Evolutionary conservation across 306 rosid genomes (phyloP).

Genomic region (Lagenaria siceraria): DNA sequence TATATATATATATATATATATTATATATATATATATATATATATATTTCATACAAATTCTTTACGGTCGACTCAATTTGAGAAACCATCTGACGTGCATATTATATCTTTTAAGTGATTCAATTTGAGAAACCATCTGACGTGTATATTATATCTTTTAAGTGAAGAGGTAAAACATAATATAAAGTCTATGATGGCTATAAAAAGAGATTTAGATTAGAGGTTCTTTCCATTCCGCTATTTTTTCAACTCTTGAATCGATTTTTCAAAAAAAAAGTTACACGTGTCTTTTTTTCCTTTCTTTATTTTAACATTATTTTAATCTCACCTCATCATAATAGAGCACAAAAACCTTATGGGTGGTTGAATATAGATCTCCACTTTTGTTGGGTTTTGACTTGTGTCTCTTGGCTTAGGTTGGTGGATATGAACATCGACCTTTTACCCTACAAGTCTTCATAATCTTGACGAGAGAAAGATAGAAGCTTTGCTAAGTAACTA

Average conservation of each 20-base stretch:
- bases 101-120: not conserved
- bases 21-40: too few species aligned
- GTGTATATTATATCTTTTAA: not conserved
- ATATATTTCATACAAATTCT: not conserved
- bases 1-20: too few species aligned
- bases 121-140: not conserved
- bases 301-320: not conserved
- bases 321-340: not conserved
- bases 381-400: constrained; percentile 35
- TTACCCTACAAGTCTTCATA: constrained; percentile 5
- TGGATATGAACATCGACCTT: constrained; percentile 19
- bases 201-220: not conserved
- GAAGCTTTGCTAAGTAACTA: not conserved
- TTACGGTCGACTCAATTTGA: not conserved
- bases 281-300: not conserved
- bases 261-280: not conserved
- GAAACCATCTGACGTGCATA: not conserved
- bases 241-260: not conserved
- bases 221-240: not conserved
- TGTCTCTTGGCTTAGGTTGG: constrained; percentile 23
- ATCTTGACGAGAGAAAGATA: not conserved
- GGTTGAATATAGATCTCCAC: constrained; percentile 8
- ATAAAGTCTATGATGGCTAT: not conserved
- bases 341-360: constrained; percentile 1
- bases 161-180: not conserved